Percentiles rank a stretch among this genome's conserved stretches.
Evolutionary conservation across 495 filamentous ascomycete species (phyloP).

Genomic region (Ramalina intermedia): DNA sequence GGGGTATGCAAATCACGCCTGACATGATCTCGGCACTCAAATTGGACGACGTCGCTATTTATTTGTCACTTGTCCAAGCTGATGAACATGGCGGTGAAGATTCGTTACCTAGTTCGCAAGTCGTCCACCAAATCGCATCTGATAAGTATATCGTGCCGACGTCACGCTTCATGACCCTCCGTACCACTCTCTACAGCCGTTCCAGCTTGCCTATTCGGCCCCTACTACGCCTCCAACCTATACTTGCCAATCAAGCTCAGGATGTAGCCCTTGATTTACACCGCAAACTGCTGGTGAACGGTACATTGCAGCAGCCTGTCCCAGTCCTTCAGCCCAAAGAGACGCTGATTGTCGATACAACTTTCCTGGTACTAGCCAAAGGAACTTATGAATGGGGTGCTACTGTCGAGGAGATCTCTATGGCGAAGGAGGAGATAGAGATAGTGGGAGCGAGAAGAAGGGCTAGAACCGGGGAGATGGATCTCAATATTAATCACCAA

Average conservation of each 20-base stretch:
- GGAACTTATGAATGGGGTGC: slow-evolving; percentile 76
- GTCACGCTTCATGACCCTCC: slow-evolving; percentile 58
- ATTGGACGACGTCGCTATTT: slow-evolving; percentile 65
- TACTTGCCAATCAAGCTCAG: slow-evolving; percentile 56
- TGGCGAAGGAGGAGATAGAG: slow-evolving; percentile 16
- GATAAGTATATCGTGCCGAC: slow-evolving; percentile 43
- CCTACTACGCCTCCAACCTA: slow-evolving; percentile 62
- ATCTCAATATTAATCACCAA: slow-evolving; percentile 31
- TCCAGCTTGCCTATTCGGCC: slow-evolving; percentile 52
- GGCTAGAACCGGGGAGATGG: slow-evolving; percentile 14
- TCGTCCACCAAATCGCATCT: slow-evolving; percentile 28
- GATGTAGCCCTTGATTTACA: slow-evolving; percentile 68
- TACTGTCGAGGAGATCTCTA: slow-evolving; percentile 62
- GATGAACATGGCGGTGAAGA: slow-evolving; percentile 2
- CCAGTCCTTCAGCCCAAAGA: slow-evolving; percentile 42
- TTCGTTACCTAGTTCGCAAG: slow-evolving; percentile 1
- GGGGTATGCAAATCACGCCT: slow-evolving; percentile 53
- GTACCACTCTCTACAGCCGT: slow-evolving; percentile 55
- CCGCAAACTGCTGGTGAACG: slow-evolving; percentile 73
- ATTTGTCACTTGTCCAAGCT: slow-evolving; percentile 35
- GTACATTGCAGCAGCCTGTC: slow-evolving; percentile 61
- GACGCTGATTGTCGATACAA: slow-evolving; percentile 40
- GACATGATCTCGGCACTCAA: slow-evolving; percentile 75
- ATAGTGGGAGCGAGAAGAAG: slow-evolving; percentile 8
- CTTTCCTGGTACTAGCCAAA: slow-evolving; percentile 55